A percentile compares a stretch with the other conserved stretches of the same genome.
Conservation (phyloP, 352 stramenopile species). For the Globisporangium cystogenes region DNA sequence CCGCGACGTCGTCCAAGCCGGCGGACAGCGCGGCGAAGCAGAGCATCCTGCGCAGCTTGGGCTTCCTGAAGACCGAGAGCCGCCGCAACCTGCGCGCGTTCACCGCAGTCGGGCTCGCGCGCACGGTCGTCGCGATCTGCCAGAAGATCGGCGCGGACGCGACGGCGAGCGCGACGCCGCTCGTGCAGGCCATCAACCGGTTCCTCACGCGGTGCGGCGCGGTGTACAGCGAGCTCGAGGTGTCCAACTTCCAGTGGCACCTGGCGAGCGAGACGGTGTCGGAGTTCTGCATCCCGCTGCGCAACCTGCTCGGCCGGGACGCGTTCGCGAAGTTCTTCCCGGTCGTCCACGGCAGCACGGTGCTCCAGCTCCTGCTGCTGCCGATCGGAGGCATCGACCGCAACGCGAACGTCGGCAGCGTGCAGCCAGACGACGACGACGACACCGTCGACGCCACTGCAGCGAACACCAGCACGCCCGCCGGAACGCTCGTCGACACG, state of each 20-base stretch:
- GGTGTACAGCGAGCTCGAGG: conserved; percentile 69
- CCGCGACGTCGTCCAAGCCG: conserved; percentile 21
- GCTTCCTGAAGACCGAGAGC: conserved; percentile 40
- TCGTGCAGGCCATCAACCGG: conserved; percentile 45
- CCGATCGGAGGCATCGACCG: conserved; percentile 29
- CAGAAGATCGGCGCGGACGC: conserved; percentile 52
- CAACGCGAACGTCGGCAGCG: background rate
- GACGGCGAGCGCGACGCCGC: conserved; percentile 23
- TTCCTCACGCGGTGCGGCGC: conserved; percentile 64
- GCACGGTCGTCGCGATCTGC: conserved; percentile 53
- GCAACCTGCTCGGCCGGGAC: conserved; percentile 42
- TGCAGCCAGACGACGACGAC: background rate
- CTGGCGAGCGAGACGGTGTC: conserved; percentile 67
- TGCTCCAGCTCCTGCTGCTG: conserved; percentile 59
- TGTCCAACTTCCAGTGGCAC: conserved; percentile 76
- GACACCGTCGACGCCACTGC: too few relatives aligned
- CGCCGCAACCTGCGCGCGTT: conserved; percentile 54
- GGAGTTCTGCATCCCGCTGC: conserved; percentile 59
- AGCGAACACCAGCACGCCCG: background rate
- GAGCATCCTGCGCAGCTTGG: conserved; percentile 37
- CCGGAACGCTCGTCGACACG: background rate
- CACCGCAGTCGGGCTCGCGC: conserved; percentile 51
- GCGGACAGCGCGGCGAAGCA: conserved; percentile 19
- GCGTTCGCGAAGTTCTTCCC: conserved; percentile 48
- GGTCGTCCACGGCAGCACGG: conserved; percentile 48